A percentile compares a stretch with the other conserved stretches of the same genome.
These are phyloP conservation scores for Cytospora piceae DNA, from an alignment of 2,329 filamentous ascomycete genomes.

Conservation along the genomic window DNA sequence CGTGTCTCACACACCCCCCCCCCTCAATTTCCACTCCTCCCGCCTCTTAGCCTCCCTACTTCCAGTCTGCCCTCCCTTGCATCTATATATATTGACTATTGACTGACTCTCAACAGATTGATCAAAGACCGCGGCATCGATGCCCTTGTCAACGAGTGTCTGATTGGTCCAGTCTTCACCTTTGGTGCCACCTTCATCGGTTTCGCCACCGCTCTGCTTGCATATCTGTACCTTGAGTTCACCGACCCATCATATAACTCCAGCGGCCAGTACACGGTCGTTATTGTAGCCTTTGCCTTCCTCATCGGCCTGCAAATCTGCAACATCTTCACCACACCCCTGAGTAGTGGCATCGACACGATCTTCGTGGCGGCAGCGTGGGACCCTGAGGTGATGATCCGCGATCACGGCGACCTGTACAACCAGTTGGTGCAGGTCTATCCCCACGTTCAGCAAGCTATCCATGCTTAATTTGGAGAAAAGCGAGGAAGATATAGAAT, in stretches of 20 bases:
- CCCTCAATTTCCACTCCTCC: background rate
- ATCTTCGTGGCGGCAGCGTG: conserved; percentile 81
- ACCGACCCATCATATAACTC: conserved; percentile 79
- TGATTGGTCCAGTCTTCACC: conserved; percentile 73
- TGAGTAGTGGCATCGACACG: conserved; percentile 87
- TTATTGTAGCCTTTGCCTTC: conserved; percentile 84
- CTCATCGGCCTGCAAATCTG: conserved; percentile 88
- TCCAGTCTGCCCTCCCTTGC: background rate
- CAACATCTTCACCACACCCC: conserved; percentile 85
- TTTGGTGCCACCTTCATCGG: conserved; percentile 84
- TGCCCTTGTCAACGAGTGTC: conserved; percentile 85
- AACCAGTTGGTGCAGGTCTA: conserved; percentile 79
- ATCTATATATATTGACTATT: no score
- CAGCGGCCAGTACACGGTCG: conserved; percentile 69
- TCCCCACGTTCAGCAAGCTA: conserved; percentile 78
- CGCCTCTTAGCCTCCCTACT: background rate
- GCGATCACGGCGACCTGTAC: conserved; percentile 82
- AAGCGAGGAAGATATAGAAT: background rate
- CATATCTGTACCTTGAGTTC: conserved; percentile 85
- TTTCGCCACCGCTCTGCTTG: conserved; percentile 78
- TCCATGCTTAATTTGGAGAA: conserved; percentile 57
- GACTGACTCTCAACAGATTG: conserved; percentile 54
- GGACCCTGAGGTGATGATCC: conserved; percentile 74
- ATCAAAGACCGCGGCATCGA: conserved; percentile 92
- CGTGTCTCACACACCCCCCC: background rate